Base-by-base conservation (phyloP, 2,329 filamentous ascomycete species). In the Zarea fungicola region DNA sequence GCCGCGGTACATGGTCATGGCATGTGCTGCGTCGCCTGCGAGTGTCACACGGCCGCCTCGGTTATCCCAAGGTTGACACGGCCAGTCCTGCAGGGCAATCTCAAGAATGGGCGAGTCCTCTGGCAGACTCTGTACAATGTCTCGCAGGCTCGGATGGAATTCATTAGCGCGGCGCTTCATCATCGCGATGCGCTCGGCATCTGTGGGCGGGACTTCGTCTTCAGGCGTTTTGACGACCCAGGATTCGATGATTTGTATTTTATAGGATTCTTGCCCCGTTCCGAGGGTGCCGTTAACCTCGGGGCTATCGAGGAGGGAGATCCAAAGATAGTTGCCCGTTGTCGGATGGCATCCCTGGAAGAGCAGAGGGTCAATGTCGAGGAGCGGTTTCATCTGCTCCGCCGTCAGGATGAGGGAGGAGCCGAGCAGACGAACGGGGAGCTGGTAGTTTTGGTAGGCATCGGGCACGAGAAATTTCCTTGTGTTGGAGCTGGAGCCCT, bases 1-100 rank as follows among this genome's bases (percentile, higher is more conserved):
- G 22, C 68, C 68, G 14, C 68, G 62, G 45, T 65, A 78, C 75
- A 79, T 78, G 25, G 75, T 77, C 77, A 81, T 80, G n/a, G 76
- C 72, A 58, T 81, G 77, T 0, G 76, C 76, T 2, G 76, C 71
- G 56, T 81, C 78, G 4, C 78, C 77, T 4, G 72, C 65, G 1
- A 81, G 59, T 2, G 74, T 74, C 3, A 75, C 68, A 1, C 65
- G 62, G 4, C 74, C 75, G 34, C 60, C 57, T 11, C 55, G 58
- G 41, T 71, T 71, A 50, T 71, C 62, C 72, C 73, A 76, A 6
- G 60, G 56, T 2, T 60, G 61, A 22, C 59, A 63, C 0, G 65
- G 67, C 52, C 68, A 65, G 53, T 72, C 69, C 32, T 63, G 60
- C 3, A 68, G 51, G 4, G 62, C 61, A 4, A 70, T 61, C 26